Conservation (phyloP, 768 basidiomycete species). For the Clavulina sp. region DNA sequence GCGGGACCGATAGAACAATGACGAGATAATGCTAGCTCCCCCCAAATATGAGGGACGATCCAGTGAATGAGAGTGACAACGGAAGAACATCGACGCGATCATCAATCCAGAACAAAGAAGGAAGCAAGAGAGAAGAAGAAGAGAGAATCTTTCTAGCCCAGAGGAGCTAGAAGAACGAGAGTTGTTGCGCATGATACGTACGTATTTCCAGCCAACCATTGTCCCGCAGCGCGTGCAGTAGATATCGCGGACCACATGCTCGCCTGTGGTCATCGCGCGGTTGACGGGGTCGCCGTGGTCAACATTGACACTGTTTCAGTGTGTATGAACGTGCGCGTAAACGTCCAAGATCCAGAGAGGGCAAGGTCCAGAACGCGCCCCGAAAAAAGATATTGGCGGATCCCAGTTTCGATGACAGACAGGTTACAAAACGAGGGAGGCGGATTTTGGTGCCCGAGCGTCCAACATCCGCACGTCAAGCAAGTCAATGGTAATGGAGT, state of each 20-base stretch:
- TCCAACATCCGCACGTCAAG: no score
- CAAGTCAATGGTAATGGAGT: no score
- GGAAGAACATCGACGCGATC: conserved; percentile 3
- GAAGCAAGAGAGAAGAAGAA: background rate
- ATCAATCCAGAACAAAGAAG: background rate
- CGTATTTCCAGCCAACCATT: conserved; percentile 96
- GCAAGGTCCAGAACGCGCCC: background rate
- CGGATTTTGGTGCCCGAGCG: no score
- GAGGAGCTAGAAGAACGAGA: background rate
- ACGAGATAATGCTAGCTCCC: no score
- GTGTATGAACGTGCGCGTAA: conserved; percentile 8
- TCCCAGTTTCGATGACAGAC: no score
- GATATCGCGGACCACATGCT: conserved; percentile 91
- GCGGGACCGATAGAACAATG: no score
- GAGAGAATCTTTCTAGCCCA: no score
- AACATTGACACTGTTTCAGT: conserved; percentile 60
- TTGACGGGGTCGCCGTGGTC: conserved; percentile 79
- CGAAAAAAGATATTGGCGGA: no score
- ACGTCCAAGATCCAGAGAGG: background rate
- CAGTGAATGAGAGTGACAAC: conserved; percentile 4
- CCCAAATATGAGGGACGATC: no score
- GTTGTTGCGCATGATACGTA: conserved; percentile 23
- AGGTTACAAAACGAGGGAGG: no score
- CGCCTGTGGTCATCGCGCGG: conserved; percentile 90
- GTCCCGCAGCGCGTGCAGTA: conserved; percentile 80